Evolutionary conservation across 805 yeast species (phyloP), one percentile per base, ranked within the genome.

Genomic region (Zygoascus bituminiphila): DNA sequence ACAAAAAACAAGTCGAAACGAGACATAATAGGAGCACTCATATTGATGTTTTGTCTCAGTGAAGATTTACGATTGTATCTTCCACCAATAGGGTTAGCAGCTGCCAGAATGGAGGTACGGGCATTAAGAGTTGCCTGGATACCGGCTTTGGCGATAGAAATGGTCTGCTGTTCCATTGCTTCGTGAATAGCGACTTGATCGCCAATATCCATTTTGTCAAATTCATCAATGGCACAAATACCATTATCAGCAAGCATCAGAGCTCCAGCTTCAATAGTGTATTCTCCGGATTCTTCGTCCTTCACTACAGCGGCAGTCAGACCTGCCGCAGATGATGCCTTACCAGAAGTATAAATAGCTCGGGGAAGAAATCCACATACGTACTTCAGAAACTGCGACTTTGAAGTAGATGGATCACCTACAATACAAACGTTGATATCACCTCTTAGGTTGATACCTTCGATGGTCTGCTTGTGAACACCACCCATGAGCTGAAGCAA

Each of bases 121-220:
- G 98, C 98, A 65, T 93, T 93, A 60, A 93, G 72, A 0, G 98
- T 93, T 1, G 98, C 98, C 62, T 93, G 97, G 54, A 93, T 93
- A 62, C 98, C 98, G 0, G 98, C 98, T 65, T 93, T 93, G 9
- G 98, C 97, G 61, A 93, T 93, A 14, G 97, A 89, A 56, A 93
- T 93, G 0, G 98, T 93, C 67, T 93, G 98, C 69, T 93, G 98
- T 75, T 93, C 98, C 98, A 93, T 93, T 21, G 98, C 98, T 71
- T 93, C 98, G 70, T 93, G 98, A 70, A 93, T 91, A 2, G 98
- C 98, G 48, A 93, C 98, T 69, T 93, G 98, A 68, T 93, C 98
- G 1, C 81, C 68, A 39, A 89, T 67, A 66, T 91, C 97, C 98
- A 93, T 93, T 71, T 93, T 93, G 64, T 93, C 98, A 59, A 93